These are phyloP conservation scores for Phytophthora foliorum DNA, from an alignment of 352 stramenopile species.

Conservation along the genomic window DNA sequence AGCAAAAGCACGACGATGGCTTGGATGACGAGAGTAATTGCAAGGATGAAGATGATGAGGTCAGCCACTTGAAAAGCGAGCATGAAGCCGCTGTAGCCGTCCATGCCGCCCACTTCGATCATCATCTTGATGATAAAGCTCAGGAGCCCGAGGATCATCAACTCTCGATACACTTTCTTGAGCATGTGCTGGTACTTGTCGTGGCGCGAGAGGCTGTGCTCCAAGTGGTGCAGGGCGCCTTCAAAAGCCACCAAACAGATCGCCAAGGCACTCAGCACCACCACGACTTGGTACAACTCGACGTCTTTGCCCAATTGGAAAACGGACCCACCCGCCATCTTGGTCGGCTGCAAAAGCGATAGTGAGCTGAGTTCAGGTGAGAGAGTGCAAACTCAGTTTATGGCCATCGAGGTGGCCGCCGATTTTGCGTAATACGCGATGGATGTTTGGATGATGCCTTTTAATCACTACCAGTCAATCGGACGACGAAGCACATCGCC, in stretches of 20 bases:
- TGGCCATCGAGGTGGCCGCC: neutral
- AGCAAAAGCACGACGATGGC: conserved; percentile 50
- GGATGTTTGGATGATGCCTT: neutral
- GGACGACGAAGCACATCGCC: too few relatives aligned
- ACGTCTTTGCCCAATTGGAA: conserved; percentile 68
- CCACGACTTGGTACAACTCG: conserved; percentile 53
- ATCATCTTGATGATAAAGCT: conserved; percentile 60
- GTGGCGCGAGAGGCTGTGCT: conserved; percentile 48
- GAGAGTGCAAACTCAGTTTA: conserved; percentile 10
- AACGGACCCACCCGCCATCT: conserved; percentile 46
- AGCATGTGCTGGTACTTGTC: conserved; percentile 75
- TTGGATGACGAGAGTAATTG: conserved; percentile 57
- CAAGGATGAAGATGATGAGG: conserved; percentile 65
- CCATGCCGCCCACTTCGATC: conserved; percentile 42
- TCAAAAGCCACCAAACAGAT: conserved; percentile 56
- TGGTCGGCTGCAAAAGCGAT: conserved; percentile 8
- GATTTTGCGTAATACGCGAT: conserved; percentile 19
- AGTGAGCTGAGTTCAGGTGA: conserved; percentile 4
- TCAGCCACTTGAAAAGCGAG: conserved; percentile 62
- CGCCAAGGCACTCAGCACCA: conserved; percentile 51
- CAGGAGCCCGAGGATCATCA: conserved; percentile 72
- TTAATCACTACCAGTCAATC: conserved; percentile 11
- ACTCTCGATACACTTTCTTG: conserved; percentile 64
- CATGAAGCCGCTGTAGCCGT: conserved; percentile 40
- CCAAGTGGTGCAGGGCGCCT: conserved; percentile 44